Evolutionary conservation across 2,329 filamentous ascomycete species (phyloP), one percentile per base, ranked within the genome.

Genomic region (Domatiomyces catenatus): DNA sequence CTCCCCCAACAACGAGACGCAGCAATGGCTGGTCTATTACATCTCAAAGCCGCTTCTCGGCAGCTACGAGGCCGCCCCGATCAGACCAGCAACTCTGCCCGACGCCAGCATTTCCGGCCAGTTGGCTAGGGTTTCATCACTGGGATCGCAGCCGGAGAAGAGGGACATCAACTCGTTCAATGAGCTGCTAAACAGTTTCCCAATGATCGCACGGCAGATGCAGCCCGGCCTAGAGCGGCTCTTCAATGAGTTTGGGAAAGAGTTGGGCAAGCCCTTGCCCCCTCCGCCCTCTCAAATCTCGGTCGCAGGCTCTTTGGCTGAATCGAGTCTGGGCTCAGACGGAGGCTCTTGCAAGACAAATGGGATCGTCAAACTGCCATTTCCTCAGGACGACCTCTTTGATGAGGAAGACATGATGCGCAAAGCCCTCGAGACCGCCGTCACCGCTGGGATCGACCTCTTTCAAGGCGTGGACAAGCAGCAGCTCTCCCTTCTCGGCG

Each of bases 391-490:
- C 48, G 80, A 84, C 52, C 88, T 84, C 61, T 80, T 86, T 46
- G 86, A 94, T 52, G 89, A 95, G 58, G 92, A 96, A 64, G 84
- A 93, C 58, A 75, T 87, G 26, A 90, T 98, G 82, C 77, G 90
- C 50, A 81, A 81, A 19, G 87, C 88, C 15, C 71, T 96, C 12
- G 92, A 98, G 67, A 93, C 86, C 1, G 89, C 90, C 1, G 86
- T 98, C 8, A 94, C 87, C 8, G 79, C 85, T 8, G 92, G 89
- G 0, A 96, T 98, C 58, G 92, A 98, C 61, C 75, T 96, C 1
- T 98, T 98, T 58, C 90, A 96, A 61, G 81, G 82, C 53, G 90
- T 98, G 5, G 92, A 98, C 64, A 94, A 94, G 65, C 86, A 94
- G 61, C 92, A 96, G 61, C 72, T 98, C 24, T 95, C 90, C 2